A percentile compares a stretch with the other conserved stretches of the same genome.
Conservation (phyloP, 169 alveolate genomes). For the Cryptosporidium bovis region DNA sequence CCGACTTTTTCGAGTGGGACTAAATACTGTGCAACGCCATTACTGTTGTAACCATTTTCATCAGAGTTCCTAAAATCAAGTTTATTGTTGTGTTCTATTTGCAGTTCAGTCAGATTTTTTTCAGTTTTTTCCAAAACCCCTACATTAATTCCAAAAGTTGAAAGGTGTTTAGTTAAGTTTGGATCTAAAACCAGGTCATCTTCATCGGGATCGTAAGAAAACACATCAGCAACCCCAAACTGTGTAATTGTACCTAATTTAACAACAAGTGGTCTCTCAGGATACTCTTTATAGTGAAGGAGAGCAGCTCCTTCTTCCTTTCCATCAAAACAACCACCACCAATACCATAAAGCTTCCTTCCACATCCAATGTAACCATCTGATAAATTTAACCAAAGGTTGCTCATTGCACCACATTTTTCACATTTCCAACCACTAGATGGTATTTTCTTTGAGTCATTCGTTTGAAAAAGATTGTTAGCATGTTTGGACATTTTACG, state of each 20-base stretch:
- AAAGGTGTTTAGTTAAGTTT: constrained; percentile 85
- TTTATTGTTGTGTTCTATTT: constrained; percentile 84
- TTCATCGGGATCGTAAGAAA: constrained; percentile 89
- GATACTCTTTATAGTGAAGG: constrained; percentile 80
- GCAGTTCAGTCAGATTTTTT: constrained; percentile 86
- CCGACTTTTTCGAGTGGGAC: constrained; percentile 51
- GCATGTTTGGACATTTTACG: constrained; percentile 78
- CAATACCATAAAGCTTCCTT: constrained; percentile 84
- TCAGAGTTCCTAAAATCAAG: constrained; percentile 83
- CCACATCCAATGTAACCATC: constrained; percentile 91
- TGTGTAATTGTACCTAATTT: constrained; percentile 93
- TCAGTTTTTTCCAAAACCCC: constrained; percentile 83
- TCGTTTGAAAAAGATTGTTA: constrained; percentile 75
- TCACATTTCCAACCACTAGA: constrained; percentile 76
- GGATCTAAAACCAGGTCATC: constrained; percentile 88
- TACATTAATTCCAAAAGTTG: constrained; percentile 89
- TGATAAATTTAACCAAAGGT: constrained; percentile 82
- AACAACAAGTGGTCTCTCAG: constrained; percentile 88
- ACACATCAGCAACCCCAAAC: constrained; percentile 90
- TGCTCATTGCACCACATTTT: constrained; percentile 78
- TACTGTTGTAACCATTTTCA: constrained; percentile 26
- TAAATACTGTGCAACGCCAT: background rate
- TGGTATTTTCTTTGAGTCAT: constrained; percentile 72
- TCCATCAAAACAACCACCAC: constrained; percentile 90
- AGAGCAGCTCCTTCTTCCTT: constrained; percentile 90